phyloP scores from a whole-genome alignment of 2,329 filamentous ascomycete genomes.

The Hypoxylon sp. region DNA sequence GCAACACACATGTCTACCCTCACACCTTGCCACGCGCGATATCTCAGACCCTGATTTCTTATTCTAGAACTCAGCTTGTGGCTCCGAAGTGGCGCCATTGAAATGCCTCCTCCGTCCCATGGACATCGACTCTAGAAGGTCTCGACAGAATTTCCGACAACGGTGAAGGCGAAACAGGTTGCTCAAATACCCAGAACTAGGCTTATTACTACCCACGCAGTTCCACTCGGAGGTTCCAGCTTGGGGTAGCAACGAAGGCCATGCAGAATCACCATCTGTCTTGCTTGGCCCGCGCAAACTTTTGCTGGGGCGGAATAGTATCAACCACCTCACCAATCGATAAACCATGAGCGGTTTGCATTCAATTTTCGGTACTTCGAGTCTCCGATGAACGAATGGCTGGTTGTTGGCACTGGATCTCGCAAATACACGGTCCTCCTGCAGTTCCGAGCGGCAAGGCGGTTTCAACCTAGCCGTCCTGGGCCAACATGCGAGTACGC shows the following conservation, averaged over 20 bases:
- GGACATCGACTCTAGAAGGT: conserved; percentile 17
- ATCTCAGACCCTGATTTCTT: conserved; percentile 12
- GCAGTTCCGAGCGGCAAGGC: conserved; percentile 16
- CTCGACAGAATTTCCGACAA: conserved; percentile 15
- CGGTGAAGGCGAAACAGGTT: conserved; percentile 10
- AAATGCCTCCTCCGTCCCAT: conserved; percentile 1
- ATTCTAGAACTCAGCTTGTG: conserved; percentile 18
- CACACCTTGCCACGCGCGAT: conserved; percentile 13
- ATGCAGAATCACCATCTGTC: conserved; percentile 10
- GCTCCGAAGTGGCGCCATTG: conserved; percentile 24
- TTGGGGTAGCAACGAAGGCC: conserved; percentile 21
- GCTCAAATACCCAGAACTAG: conserved; percentile 20
- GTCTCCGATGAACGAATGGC: conserved; percentile 22
- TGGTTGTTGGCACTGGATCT: conserved; percentile 15
- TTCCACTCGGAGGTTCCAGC: conserved; percentile 33
- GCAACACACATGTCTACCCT: conserved; percentile 1
- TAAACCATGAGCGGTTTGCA: not conserved
- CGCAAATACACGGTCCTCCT: conserved; percentile 22
- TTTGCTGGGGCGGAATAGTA: conserved; percentile 20
- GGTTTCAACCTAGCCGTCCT: conserved; percentile 13
- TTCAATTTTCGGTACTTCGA: conserved; percentile 24
- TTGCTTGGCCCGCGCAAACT: conserved; percentile 28
- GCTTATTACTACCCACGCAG: conserved; percentile 35
- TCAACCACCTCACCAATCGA: conserved; percentile 15
- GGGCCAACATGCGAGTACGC: conserved; percentile 17